phyloP scores from a whole-genome alignment of 2,329 filamentous ascomycete species.

The Hypoxylon sp. region DNA sequence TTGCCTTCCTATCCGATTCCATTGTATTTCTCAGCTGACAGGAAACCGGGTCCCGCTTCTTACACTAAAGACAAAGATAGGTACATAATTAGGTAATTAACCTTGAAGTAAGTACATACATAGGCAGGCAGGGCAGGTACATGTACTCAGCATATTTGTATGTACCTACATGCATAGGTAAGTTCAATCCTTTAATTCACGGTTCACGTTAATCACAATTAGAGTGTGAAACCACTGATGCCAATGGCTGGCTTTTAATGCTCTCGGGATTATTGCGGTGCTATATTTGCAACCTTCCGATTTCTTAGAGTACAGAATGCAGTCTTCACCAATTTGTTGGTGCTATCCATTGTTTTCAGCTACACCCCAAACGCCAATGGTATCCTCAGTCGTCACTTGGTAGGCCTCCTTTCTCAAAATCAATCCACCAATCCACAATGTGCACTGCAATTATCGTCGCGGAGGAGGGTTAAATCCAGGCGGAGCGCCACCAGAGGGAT shows the following conservation, averaged over 20 bases:
- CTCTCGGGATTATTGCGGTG: conserved; percentile 21
- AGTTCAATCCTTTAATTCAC: too few relatives aligned
- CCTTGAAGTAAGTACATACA: too few relatives aligned
- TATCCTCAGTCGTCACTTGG: conserved; percentile 37
- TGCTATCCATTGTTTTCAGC: conserved; percentile 39
- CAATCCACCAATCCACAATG: too few relatives aligned
- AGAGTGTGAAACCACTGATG: not conserved
- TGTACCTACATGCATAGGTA: too few relatives aligned
- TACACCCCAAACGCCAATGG: conserved; percentile 47
- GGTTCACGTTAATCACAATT: too few relatives aligned
- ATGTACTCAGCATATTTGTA: too few relatives aligned
- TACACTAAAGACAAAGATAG: not conserved
- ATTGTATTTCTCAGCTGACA: conserved; percentile 20
- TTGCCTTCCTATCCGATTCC: too few relatives aligned
- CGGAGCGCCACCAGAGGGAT: conserved; percentile 58
- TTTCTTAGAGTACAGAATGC: conserved; percentile 34
- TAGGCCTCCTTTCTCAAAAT: conserved; percentile 20
- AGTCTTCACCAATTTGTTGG: conserved; percentile 32
- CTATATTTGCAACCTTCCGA: conserved; percentile 28
- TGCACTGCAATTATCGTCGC: conserved; percentile 57
- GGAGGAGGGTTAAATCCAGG: conserved; percentile 81
- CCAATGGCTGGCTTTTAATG: conserved; percentile 3
- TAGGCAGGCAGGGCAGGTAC: too few relatives aligned
- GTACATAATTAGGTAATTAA: conserved; percentile 2
- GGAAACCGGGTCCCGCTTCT: conserved; percentile 27